Evolutionary conservation across 768 basidiomycete genomes (phyloP), one percentile per base, ranked within the genome.

Genomic region (Hypholoma sublateritium): DNA sequence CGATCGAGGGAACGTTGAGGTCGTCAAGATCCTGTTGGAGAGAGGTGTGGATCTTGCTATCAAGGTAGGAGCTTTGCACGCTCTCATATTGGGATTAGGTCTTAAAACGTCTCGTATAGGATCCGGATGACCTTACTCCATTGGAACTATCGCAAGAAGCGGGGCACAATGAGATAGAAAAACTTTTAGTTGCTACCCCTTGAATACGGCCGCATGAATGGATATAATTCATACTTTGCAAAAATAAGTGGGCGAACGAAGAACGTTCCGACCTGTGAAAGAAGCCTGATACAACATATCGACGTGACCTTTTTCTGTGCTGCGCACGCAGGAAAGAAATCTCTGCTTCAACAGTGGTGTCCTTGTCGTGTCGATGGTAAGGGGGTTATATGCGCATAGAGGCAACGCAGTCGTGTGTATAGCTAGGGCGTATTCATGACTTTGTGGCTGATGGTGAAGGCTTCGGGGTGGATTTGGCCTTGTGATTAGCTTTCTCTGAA

Each of bases 1-100:
- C 24, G 95, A 97, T 69, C 77, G 94, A 65, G 95, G 95, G 1
- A 79, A 85, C 63, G 53, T 75, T 6, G 74, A 77, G 0, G 72
- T 82, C 2, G 88, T 89, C 1, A 71, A 78, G 60, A 55, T 85
- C 4, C 70, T 97, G 39, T 67, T 95, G 17, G 62, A 75, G 19
- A 74, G 76, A 50, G 92, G 91, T 4, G 93, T 88, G 5, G 83
- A 93, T 62, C 69, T 65, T 43, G 70, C 71, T 32, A 72, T 89
- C 43, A 86, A 88, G 81, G 94, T 91, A 47, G 17, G 39, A 32
- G 28, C 9, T 32, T 9, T 32, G 8, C 19, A 19, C 6, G 16
- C 43, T 44, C 11, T 13, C 14, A 17, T 44, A 17, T 44, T 21
- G 2, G n/a, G 5, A 17, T 44, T 17, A 7, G 7, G 13, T 44